Evolutionary conservation across 202 grass and related monocot genomes (phyloP), one percentile per base, ranked within the genome.

Genomic region (Zoysia matrella): DNA sequence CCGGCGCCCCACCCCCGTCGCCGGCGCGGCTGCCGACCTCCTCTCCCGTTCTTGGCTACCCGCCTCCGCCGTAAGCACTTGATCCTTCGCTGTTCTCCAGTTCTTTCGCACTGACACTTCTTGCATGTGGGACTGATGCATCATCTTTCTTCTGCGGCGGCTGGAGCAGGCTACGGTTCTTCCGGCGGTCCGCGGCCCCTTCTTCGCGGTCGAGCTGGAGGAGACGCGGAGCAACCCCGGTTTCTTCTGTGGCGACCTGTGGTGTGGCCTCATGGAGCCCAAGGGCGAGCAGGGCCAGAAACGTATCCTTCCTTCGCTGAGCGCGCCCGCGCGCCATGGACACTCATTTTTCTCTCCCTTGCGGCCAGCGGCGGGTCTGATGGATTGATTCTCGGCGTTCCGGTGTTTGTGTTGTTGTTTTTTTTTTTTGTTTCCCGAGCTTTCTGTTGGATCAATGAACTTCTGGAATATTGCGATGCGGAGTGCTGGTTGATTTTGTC

Each of bases 201-300:
- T 22, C 39, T 43, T 62, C 58, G 13, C 40, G 11, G 82, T 90
- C 94, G 94, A 94, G 85, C 94, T 94, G 94, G 94, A 94, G 94
- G 90, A 88, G 77, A 80, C 76, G 87, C 70, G 85, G 11, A 60
- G 53, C 60, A 76, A 66, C 82, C 18, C 81, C 71, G 91, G 94
- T 75, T 94, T 94, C 89, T 94, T 94, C 81, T 94, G 87, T 74
- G 89, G 89, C 60, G 92, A 94, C 13, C 75, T 94, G 82, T 92
- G 92, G 92, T 92, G 92, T 75, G 87, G 82, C 64, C 66, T 92
- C 62, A 94, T 94, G 92, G 92, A 94, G 70, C 85, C 89, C 65
- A 78, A 81, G 65, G 85, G 74, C 73, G 88, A 86, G 52, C 76
- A 53, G 15, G 43, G 4, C 46, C 83, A 88, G 45, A 92, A 92